A percentile compares a stretch with the other conserved stretches of the same genome.
Conservation (phyloP, 345 rosid species). For the Moricandia arvensis region DNA sequence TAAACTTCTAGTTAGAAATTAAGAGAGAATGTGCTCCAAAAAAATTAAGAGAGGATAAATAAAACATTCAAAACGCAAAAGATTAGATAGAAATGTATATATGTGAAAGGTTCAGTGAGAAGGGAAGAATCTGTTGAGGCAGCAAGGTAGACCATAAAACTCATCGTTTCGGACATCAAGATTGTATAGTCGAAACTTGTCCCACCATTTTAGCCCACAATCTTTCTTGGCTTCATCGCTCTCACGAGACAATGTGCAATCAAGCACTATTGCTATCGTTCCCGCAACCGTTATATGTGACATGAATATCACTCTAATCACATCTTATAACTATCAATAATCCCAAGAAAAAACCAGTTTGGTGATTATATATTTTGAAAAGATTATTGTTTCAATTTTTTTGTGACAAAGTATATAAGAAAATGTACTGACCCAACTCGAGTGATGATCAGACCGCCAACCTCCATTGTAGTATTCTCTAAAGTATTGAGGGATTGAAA, state of each 20-base stretch:
- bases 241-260: constrained; percentile 50
- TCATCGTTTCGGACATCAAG: constrained; percentile 68
- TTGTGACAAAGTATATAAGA: too few relatives aligned
- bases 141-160: constrained; percentile 60
- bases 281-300: constrained; percentile 63
- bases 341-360: too few relatives aligned
- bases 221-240: constrained; percentile 48
- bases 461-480: constrained; percentile 49
- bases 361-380: not conserved
- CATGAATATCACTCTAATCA: constrained; percentile 55
- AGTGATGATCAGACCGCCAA: constrained; percentile 34
- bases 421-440: constrained; percentile 42
- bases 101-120: constrained; percentile 40
- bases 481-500: constrained; percentile 59
- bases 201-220: constrained; percentile 65
- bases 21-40: too few relatives aligned
- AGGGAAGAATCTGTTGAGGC: constrained; percentile 61
- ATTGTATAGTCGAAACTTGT: constrained; percentile 52
- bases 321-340: too few relatives aligned
- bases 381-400: too few relatives aligned
- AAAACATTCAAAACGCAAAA: not conserved
- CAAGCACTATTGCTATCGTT: constrained; percentile 48
- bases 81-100: too few relatives aligned
- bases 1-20: not conserved
- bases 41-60: not conserved